phyloP scores from a whole-genome alignment of 2,329 filamentous ascomycete genomes.

The Gliomastix tumulicola region DNA sequence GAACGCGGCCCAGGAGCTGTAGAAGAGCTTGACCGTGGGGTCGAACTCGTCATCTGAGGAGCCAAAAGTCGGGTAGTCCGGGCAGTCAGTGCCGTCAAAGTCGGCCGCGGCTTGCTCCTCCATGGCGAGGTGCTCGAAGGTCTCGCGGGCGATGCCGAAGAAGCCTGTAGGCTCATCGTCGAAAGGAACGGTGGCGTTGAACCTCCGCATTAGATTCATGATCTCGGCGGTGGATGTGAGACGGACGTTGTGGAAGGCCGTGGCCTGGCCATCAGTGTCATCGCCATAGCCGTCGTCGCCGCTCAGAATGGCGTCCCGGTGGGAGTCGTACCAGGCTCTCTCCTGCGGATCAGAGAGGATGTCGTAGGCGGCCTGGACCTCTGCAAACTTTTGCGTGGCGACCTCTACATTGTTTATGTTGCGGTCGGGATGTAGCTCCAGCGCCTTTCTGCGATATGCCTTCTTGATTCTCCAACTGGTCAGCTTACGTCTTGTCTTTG shows the following conservation, averaged over 20 bases:
- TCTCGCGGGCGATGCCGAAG: conserved; percentile 69
- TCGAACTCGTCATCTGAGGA: conserved; percentile 69
- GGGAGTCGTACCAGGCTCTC: conserved; percentile 94
- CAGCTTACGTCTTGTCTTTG: background rate
- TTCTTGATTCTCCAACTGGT: conserved; percentile 73
- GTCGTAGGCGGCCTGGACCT: conserved; percentile 89
- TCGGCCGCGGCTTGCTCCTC: conserved; percentile 74
- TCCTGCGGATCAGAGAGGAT: conserved; percentile 95
- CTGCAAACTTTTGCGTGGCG: conserved; percentile 80
- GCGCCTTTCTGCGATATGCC: conserved; percentile 81
- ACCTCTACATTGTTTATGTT: conserved; percentile 82
- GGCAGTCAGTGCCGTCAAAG: conserved; percentile 52
- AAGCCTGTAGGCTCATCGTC: conserved; percentile 77
- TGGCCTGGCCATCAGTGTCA: conserved; percentile 36
- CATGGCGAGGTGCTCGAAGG: conserved; percentile 71
- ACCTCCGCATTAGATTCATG: conserved; percentile 68
- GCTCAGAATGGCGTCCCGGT: conserved; percentile 75
- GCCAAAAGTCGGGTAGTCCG: conserved; percentile 79
- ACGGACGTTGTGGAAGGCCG: conserved; percentile 60
- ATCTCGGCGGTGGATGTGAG: conserved; percentile 80
- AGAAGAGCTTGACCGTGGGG: conserved; percentile 72
- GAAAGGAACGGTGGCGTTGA: conserved; percentile 72
- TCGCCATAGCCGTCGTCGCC: conserved; percentile 45
- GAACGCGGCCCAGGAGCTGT: conserved; percentile 73
- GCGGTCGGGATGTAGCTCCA: conserved; percentile 91